Conservation (phyloP, 1,284 basidiomycete genomes). For the Ganoderma meredithae region DNA sequence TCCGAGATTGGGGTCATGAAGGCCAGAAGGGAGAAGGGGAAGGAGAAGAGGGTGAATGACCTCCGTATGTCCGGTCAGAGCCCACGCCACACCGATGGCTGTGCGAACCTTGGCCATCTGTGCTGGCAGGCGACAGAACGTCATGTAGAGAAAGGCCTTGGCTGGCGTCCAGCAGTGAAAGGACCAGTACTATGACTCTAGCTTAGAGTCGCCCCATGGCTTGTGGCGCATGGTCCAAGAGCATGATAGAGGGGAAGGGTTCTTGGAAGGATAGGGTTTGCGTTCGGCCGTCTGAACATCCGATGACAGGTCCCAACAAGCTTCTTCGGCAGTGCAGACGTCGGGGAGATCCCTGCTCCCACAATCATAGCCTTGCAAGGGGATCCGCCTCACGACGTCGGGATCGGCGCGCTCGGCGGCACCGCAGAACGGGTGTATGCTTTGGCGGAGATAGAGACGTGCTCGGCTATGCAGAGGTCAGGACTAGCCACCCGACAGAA, state of each 20-base stretch:
- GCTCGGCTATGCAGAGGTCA: too few species aligned
- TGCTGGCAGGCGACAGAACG: background rate
- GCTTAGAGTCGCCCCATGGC: background rate
- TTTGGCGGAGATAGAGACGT: background rate
- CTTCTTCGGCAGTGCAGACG: background rate
- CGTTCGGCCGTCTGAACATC: background rate
- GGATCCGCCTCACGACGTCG: background rate
- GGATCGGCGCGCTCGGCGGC: conserved; percentile 2
- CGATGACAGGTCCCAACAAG: conserved; percentile 2
- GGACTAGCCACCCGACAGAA: too few species aligned
- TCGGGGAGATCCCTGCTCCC: conserved; percentile 5
- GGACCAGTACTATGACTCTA: background rate
- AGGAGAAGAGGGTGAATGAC: background rate
- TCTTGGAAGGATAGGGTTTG: background rate
- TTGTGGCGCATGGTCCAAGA: background rate
- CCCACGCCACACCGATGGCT: conserved; percentile 2
- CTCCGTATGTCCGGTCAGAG: conserved; percentile 3
- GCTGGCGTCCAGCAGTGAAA: background rate
- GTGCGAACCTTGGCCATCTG: background rate
- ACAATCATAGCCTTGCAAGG: background rate
- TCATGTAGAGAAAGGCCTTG: background rate
- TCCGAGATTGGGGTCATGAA: background rate
- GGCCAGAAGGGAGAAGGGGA: background rate
- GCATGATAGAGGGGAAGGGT: background rate
- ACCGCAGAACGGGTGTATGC: background rate